phyloP scores from a whole-genome alignment of 306 rosid genomes.

The Rosa rugosa region DNA sequence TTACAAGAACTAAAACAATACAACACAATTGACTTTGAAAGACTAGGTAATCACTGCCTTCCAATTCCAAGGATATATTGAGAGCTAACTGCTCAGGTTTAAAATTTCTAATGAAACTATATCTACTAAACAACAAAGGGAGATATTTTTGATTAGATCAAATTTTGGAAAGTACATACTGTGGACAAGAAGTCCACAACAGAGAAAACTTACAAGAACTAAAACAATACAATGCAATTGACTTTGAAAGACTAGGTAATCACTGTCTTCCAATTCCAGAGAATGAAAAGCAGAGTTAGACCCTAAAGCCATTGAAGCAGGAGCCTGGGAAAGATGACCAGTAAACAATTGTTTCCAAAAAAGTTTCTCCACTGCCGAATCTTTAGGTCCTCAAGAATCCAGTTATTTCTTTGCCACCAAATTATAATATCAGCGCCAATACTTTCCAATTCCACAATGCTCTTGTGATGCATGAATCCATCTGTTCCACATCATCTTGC shows the following conservation, averaged over 20 bases:
- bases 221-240: no score
- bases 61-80: background rate
- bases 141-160: background rate
- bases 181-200: no score
- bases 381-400: background rate
- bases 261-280: background rate
- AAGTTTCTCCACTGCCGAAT: background rate
- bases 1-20: no score
- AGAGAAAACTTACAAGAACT: no score
- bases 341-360: background rate
- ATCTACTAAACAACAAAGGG: background rate
- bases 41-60: background rate
- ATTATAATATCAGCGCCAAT: background rate
- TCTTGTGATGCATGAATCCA: background rate
- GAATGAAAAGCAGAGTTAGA: background rate
- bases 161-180: background rate
- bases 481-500: no score
- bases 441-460: background rate
- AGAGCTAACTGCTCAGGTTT: background rate
- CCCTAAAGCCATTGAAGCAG: background rate
- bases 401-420: background rate
- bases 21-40: no score
- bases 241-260: background rate
- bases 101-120: background rate
- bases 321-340: background rate